These are phyloP conservation scores for Zymoseptoria pseudotritici DNA, from an alignment of 2,329 filamentous ascomycete species.

Conservation along the genomic window DNA sequence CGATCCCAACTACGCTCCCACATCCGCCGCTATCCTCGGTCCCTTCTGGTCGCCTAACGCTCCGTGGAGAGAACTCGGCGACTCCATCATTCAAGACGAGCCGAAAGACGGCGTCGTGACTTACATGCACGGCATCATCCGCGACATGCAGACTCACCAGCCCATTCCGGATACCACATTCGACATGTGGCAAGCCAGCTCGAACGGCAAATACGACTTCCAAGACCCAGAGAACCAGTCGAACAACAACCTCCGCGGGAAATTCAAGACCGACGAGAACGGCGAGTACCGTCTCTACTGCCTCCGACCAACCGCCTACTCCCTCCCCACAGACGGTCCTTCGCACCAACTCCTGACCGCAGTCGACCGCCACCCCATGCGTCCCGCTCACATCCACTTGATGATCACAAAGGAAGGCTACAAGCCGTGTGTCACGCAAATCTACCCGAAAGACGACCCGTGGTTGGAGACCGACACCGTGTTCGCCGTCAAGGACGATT, in stretches of 20 bases:
- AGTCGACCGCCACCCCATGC: slow-evolving; percentile 53
- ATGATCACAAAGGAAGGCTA: slow-evolving; percentile 16
- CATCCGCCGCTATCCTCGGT: slow-evolving; percentile 68
- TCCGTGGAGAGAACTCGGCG: slow-evolving; percentile 62
- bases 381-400: slow-evolving; percentile 53
- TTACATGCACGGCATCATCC: slow-evolving; percentile 63
- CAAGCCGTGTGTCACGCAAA: slow-evolving; percentile 20
- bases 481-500: slow-evolving; percentile 55
- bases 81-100: slow-evolving; percentile 57
- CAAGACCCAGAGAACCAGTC: slow-evolving; percentile 64
- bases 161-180: slow-evolving; percentile 62
- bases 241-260: slow-evolving; percentile 68
- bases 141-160: slow-evolving; percentile 56
- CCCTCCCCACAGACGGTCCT: slow-evolving; percentile 58
- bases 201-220: slow-evolving; percentile 64
- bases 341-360: slow-evolving; percentile 46
- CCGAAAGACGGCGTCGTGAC: slow-evolving; percentile 52
- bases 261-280: slow-evolving; percentile 63
- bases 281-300: slow-evolving; percentile 69
- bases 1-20: slow-evolving; percentile 55
- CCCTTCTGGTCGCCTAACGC: slow-evolving; percentile 72
- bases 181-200: slow-evolving; percentile 70
- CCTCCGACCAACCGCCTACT: slow-evolving; percentile 66
- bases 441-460: slow-evolving; percentile 51
- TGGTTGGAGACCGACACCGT: slow-evolving; percentile 53